phyloP scores from a whole-genome alignment of 768 basidiomycete genomes.

The Lactifluus echinatus region DNA sequence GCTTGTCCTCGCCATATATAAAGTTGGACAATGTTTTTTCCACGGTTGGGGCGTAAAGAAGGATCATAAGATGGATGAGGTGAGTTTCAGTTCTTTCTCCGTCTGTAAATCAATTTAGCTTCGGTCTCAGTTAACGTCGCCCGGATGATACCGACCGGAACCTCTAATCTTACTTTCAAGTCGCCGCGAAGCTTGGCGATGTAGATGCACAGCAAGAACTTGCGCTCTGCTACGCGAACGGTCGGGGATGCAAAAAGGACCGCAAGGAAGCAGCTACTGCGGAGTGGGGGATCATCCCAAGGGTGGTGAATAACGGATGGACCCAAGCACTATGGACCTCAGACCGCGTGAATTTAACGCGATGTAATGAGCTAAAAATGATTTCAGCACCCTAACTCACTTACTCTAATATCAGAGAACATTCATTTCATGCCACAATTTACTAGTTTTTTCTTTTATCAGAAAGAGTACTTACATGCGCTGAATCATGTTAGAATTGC shows the following conservation, averaged over 20 bases:
- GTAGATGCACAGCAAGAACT: constrained; percentile 81
- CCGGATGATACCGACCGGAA: no score
- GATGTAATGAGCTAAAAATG: no score
- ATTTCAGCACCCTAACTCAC: no score
- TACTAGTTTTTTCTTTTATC: no score
- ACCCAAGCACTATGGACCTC: no score
- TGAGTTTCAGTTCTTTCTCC: constrained; percentile 34
- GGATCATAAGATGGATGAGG: constrained; percentile 85
- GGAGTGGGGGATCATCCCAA: no score
- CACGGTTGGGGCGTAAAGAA: constrained; percentile 86
- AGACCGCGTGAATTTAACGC: no score
- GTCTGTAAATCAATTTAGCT: neutral
- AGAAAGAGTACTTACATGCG: no score
- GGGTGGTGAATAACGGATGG: no score
- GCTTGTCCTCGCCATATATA: constrained; percentile 82
- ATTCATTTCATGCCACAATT: no score
- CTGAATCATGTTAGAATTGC: no score
- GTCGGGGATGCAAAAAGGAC: constrained; percentile 84
- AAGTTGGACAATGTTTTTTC: constrained; percentile 88
- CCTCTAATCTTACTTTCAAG: constrained; percentile 69
- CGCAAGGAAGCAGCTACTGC: constrained; percentile 76
- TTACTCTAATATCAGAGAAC: no score
- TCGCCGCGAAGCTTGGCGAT: constrained; percentile 80
- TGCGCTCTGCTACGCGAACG: constrained; percentile 78
- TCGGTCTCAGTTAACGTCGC: neutral